A percentile compares a stretch with the other conserved stretches of the same genome.
phyloP scores from a whole-genome alignment of 176 grass and related monocot species.

The Tillandsia fasciculata region DNA sequence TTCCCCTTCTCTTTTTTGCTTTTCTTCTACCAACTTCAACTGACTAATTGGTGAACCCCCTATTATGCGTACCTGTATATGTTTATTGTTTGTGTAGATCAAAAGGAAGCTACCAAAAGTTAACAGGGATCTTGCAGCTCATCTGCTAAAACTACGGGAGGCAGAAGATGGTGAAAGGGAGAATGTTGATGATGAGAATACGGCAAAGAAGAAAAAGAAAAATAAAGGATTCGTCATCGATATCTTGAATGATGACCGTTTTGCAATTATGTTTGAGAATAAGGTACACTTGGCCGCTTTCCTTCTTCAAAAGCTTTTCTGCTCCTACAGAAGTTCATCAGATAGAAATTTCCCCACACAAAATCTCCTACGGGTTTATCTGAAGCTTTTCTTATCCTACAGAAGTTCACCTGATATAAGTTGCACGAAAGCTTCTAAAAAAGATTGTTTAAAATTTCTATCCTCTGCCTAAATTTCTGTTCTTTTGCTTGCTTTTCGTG shows the following conservation, averaged over 20 bases:
- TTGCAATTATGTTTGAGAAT: conserved; percentile 55
- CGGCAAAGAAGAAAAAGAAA: conserved; percentile 45
- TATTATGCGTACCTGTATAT: too few species aligned
- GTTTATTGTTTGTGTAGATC: conserved; percentile 32
- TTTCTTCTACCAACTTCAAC: neutral
- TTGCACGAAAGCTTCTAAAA: too few species aligned
- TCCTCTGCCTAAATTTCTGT: too few species aligned
- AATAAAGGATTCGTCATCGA: conserved; percentile 30
- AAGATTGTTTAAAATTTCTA: too few species aligned
- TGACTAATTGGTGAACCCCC: neutral
- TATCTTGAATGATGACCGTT: conserved; percentile 50
- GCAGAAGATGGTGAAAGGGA: conserved; percentile 41
- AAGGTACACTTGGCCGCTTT: conserved; percentile 23
- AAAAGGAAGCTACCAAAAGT: conserved; percentile 63
- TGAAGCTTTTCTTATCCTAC: neutral
- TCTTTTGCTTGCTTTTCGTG: too few species aligned
- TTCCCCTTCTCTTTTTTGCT: conserved; percentile 13
- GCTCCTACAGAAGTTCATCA: neutral
- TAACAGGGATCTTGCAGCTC: conserved; percentile 53
- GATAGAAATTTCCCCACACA: too few species aligned
- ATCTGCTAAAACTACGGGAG: conserved; percentile 36
- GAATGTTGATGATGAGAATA: conserved; percentile 37
- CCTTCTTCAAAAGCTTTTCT: neutral
- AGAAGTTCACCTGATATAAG: too few species aligned
- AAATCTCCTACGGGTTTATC: neutral